phyloP scores from a whole-genome alignment of 164 flowering plant species.

The Platanus orientalis region DNA sequence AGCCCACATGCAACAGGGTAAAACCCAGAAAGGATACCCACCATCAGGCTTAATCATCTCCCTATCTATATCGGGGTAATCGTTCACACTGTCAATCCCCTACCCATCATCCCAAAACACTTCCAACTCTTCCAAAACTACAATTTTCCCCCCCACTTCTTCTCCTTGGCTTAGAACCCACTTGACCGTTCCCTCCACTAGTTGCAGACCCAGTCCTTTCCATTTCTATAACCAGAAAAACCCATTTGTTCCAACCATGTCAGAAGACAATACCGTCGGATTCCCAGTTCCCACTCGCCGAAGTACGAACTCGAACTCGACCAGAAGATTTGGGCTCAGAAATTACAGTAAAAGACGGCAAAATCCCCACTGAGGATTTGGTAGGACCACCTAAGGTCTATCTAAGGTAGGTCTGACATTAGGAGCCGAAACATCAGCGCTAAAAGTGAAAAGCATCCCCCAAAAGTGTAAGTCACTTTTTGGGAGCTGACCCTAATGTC shows the following conservation, averaged over 20 bases:
- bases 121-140: conserved; percentile 27
- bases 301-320: conserved; percentile 18
- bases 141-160: conserved; percentile 5
- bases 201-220: conserved; percentile 19
- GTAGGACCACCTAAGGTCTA: no score
- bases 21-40: conserved; percentile 80
- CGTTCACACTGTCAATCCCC: conserved; percentile 52
- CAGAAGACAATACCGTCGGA: conserved; percentile 23
- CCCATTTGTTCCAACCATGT: conserved; percentile 28
- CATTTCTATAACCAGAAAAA: conserved; percentile 20
- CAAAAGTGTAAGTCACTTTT: no score
- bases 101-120: conserved; percentile 77
- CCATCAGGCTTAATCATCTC: conserved; percentile 61
- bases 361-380: no score
- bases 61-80: conserved; percentile 48
- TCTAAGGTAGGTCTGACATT: no score
- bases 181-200: conserved; percentile 33
- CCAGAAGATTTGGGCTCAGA: conserved; percentile 13
- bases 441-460: no score
- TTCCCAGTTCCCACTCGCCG: conserved; percentile 26
- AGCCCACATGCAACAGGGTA: conserved; percentile 57
- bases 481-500: no score
- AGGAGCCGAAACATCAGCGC: no score
- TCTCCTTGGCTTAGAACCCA: conserved; percentile 15
- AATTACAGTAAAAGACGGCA: conserved; percentile 18